Conservation (phyloP, 2,329 filamentous ascomycete species). For the Dactylellina haptotyla region DNA sequence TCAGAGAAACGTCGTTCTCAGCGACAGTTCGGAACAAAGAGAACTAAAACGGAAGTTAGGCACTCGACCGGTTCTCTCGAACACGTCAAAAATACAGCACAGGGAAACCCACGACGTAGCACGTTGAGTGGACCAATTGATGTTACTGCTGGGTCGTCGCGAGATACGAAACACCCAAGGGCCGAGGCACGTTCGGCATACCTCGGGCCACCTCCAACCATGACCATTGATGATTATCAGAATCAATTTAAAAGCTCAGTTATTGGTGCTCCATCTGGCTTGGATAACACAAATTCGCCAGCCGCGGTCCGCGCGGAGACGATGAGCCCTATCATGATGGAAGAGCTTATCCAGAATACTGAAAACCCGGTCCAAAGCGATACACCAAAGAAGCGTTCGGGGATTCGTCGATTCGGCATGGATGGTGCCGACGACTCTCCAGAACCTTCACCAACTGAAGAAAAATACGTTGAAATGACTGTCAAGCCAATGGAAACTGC, state of each 20-base stretch:
- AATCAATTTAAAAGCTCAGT: slow-evolving; percentile 27
- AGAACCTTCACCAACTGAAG: not conserved
- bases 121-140: slow-evolving; percentile 30
- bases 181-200: slow-evolving; percentile 22
- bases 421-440: not conserved
- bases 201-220: slow-evolving; percentile 17
- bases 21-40: not conserved
- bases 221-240: slow-evolving; percentile 26
- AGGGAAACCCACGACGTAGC: slow-evolving; percentile 7
- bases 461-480: not conserved
- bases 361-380: not conserved
- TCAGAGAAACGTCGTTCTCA: not conserved
- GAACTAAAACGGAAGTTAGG: slow-evolving; percentile 16
- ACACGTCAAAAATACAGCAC: not conserved
- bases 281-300: not conserved
- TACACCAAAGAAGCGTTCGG: not conserved
- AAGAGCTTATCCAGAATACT: not conserved
- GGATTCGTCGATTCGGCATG: not conserved
- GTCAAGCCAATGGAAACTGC: not conserved
- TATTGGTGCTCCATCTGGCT: not conserved
- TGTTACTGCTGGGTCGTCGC: not conserved
- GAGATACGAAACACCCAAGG: slow-evolving; percentile 25
- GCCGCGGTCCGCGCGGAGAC: slow-evolving; percentile 1
- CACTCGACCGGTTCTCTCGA: slow-evolving; percentile 26
- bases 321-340: slow-evolving; percentile 10